These are phyloP conservation scores for Allium fistulosum DNA, from an alignment of 106 monocot species.

Conservation along the genomic window DNA sequence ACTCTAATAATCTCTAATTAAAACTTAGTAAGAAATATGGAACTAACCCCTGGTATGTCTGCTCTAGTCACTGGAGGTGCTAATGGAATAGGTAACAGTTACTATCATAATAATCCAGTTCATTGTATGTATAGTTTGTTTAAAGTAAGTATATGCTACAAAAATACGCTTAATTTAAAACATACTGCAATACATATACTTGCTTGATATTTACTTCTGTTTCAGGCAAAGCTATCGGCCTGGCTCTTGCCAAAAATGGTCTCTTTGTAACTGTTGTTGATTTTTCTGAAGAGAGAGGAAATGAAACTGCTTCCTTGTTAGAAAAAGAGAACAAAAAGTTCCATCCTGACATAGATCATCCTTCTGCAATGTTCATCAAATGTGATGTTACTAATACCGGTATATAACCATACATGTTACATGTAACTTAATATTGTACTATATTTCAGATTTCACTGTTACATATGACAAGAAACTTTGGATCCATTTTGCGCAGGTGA, in stretches of 20 bases:
- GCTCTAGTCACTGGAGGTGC: constrained; percentile 92
- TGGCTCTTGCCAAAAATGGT: constrained; percentile 64
- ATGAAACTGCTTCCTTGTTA: constrained; percentile 36
- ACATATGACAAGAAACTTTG: not conserved
- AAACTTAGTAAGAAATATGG: too few species aligned
- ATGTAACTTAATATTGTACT: too few species aligned
- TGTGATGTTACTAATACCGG: constrained; percentile 67
- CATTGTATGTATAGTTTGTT: too few species aligned
- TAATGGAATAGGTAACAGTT: constrained; percentile 64
- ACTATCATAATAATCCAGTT: too few species aligned
- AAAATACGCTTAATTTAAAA: too few species aligned
- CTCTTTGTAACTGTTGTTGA: constrained; percentile 55
- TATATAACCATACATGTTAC: constrained; percentile 8
- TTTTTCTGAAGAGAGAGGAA: constrained; percentile 54
- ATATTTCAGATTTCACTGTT: too few species aligned
- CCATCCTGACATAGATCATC: constrained; percentile 25
- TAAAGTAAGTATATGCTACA: too few species aligned
- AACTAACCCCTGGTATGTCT: constrained; percentile 68
- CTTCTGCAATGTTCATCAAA: constrained; percentile 46
- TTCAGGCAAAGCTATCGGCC: constrained; percentile 58
- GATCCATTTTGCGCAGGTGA: constrained; percentile 29
- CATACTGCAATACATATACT: too few species aligned
- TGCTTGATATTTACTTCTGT: not conserved
- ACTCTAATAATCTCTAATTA: too few species aligned
- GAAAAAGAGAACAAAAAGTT: constrained; percentile 43